Percentiles rank a stretch among this genome's conserved stretches.
Evolutionary conservation across 768 basidiomycete species (phyloP).

Genomic region (Sutorius australiensis): DNA sequence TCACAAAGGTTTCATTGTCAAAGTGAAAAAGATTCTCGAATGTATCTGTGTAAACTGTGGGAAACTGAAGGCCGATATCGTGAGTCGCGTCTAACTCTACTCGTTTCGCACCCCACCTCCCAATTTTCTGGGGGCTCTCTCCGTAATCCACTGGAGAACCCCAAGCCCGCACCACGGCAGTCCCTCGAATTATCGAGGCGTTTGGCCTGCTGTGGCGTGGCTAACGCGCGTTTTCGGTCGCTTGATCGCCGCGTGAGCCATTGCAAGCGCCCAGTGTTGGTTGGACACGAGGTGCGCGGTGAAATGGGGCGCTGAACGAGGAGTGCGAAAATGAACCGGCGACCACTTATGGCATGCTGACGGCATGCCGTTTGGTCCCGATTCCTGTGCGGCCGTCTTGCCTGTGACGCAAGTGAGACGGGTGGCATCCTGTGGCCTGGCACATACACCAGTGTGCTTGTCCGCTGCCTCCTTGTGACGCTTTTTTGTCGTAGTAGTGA

Average conservation of each 20-base stretch:
- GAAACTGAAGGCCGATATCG: slow-evolving; percentile 94
- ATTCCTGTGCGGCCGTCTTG: slow-evolving; percentile 41
- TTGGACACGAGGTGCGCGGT: slow-evolving; percentile 89
- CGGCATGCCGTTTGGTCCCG: slow-evolving; percentile 19
- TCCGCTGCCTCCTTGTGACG: slow-evolving; percentile 59
- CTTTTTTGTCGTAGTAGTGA: slow-evolving; percentile 32
- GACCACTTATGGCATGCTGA: slow-evolving; percentile 19
- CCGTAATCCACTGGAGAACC: slow-evolving; percentile 84
- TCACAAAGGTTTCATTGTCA: slow-evolving; percentile 81
- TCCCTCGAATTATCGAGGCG: slow-evolving; percentile 75
- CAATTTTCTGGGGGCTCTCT: slow-evolving; percentile 99
- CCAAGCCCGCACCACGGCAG: slow-evolving; percentile 84
- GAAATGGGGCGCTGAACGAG: slow-evolving; percentile 99
- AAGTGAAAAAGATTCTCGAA: slow-evolving; percentile 99
- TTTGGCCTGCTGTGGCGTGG: slow-evolving; percentile 76
- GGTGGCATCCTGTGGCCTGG: slow-evolving; percentile 50
- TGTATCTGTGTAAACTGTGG: slow-evolving; percentile 99
- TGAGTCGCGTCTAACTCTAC: slow-evolving; percentile 83
- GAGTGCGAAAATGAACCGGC: slow-evolving; percentile 63
- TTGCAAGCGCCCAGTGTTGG: slow-evolving; percentile 67
- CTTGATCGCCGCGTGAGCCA: slow-evolving; percentile 84
- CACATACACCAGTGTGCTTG: slow-evolving; percentile 51
- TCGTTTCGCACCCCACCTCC: slow-evolving; percentile 91
- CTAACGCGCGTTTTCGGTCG: slow-evolving; percentile 86
- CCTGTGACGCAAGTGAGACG: slow-evolving; percentile 63